These are phyloP conservation scores for Leccinum pellstonianum DNA, from an alignment of 768 basidiomycete genomes.

Conservation along the genomic window DNA sequence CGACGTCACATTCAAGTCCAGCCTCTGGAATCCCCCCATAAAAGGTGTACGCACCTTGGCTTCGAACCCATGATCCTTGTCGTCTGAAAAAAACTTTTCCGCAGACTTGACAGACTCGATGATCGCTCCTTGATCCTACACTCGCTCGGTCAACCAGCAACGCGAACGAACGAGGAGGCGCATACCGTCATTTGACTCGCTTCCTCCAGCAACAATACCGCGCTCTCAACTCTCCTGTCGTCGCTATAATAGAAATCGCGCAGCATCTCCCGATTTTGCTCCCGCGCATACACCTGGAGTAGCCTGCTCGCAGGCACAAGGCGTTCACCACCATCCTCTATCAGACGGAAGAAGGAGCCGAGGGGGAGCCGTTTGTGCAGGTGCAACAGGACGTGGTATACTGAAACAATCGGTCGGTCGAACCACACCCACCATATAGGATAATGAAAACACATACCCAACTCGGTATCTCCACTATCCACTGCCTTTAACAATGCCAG, in stretches of 20 bases:
- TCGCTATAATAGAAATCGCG: slow-evolving; percentile 98
- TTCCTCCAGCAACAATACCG: slow-evolving; percentile 84
- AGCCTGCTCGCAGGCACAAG: slow-evolving; percentile 75
- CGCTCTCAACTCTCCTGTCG: slow-evolving; percentile 91
- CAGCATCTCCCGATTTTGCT: slow-evolving; percentile 88
- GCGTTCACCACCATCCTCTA: slow-evolving; percentile 83
- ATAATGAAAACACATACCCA: slow-evolving; percentile 53
- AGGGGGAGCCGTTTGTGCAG: slow-evolving; percentile 79
- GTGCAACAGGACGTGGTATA: slow-evolving; percentile 91
- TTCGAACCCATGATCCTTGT: slow-evolving; percentile 89
- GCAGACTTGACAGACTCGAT: slow-evolving; percentile 75
- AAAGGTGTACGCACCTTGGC: slow-evolving; percentile 59
- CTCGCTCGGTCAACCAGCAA: slow-evolving; percentile 5
- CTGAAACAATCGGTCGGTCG: slow-evolving; percentile 40
- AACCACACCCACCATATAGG: background rate
- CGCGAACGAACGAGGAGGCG: background rate
- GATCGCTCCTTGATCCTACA: slow-evolving; percentile 70
- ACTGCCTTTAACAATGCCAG: slow-evolving; percentile 86
- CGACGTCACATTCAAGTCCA: background rate
- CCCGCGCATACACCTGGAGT: slow-evolving; percentile 86
- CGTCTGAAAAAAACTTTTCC: slow-evolving; percentile 92
- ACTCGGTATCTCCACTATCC: slow-evolving; percentile 92
- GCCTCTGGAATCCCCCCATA: rapidly evolving
- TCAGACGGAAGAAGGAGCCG: slow-evolving; percentile 90
- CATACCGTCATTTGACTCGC: slow-evolving; percentile 63